Percentiles rank a stretch among this genome's conserved stretches.
phyloP scores from a whole-genome alignment of 1,284 basidiomycete genomes.

The Tilletiopsis washingtonensis region DNA sequence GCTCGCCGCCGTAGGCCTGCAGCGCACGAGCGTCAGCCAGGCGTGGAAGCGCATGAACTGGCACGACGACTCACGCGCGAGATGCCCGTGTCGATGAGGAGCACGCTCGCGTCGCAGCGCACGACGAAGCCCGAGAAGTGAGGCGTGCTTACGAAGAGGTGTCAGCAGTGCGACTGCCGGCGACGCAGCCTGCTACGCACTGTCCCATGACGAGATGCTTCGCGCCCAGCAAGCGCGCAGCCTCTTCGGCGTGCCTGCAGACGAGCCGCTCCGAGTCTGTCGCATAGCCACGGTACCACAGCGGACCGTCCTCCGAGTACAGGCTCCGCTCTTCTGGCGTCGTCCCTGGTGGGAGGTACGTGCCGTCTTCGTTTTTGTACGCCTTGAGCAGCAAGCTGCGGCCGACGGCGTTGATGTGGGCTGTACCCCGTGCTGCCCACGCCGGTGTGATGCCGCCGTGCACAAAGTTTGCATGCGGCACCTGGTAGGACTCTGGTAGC shows the following conservation, averaged over 20 bases:
- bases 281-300: constrained; percentile 45
- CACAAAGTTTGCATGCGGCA: constrained; percentile 23
- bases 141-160: constrained; percentile 15
- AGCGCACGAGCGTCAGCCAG: too few species aligned
- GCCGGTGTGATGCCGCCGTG: constrained; percentile 41
- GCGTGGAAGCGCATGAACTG: not conserved
- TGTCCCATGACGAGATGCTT: constrained; percentile 37
- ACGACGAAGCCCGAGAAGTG: constrained; percentile 36
- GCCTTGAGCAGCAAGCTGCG: constrained; percentile 25
- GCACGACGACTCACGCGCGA: constrained; percentile 4
- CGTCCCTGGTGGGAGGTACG: constrained; percentile 17
- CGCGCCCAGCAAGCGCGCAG: constrained; percentile 11
- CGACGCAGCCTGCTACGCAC: not conserved
- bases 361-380: constrained; percentile 1
- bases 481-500: not conserved
- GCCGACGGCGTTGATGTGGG: constrained; percentile 30
- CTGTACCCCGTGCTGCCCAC: constrained; percentile 20
- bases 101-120: constrained; percentile 20
- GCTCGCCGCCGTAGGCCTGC: constrained; percentile 38
- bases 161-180: not conserved
- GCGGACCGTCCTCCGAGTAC: constrained; percentile 29
- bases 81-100: constrained; percentile 45
- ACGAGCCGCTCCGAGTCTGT: constrained; percentile 11
- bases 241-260: constrained; percentile 15
- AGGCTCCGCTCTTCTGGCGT: constrained; percentile 23